Evolutionary conservation across 441 rosid genomes (phyloP).

Genomic region (Hura crepitans): DNA sequence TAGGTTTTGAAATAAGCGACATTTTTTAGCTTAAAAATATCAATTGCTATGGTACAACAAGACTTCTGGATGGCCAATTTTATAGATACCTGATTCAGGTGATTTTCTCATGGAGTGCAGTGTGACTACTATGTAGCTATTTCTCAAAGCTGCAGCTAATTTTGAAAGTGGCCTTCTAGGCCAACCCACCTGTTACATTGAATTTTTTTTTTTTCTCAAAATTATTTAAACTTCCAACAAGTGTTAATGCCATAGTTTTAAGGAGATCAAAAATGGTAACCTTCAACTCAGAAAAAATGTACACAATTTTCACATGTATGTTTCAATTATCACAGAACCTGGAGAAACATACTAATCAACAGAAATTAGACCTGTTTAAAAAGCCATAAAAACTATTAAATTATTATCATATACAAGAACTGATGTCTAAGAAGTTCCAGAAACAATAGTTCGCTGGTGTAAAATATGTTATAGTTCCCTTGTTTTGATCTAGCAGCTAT

Average conservation of each 20-base stretch:
- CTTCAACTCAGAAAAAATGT: no score
- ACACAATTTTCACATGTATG: neutral
- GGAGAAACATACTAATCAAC: neutral
- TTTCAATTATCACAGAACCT: neutral
- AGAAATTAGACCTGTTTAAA: neutral
- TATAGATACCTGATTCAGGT: conserved; percentile 61
- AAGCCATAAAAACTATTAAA: neutral
- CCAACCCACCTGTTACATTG: conserved; percentile 74
- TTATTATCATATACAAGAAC: neutral
- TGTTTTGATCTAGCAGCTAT: neutral
- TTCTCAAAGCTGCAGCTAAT: conserved; percentile 80
- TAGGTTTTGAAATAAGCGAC: conserved; percentile 27
- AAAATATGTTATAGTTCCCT: neutral
- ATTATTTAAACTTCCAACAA: neutral
- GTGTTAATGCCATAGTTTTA: neutral
- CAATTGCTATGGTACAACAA: conserved; percentile 6
- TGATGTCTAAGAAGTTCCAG: neutral
- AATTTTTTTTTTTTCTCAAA: neutral
- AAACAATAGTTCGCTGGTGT: neutral
- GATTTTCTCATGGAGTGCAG: conserved; percentile 63
- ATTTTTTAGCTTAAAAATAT: conserved; percentile 20
- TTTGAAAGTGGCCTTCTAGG: conserved; percentile 85
- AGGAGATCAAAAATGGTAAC: neutral
- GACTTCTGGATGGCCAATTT: conserved; percentile 7
- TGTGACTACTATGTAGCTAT: conserved; percentile 93